Percentiles rank a stretch among this genome's conserved stretches.
phyloP scores from a whole-genome alignment of 768 basidiomycete species.

The Gymnopilus junonius region DNA sequence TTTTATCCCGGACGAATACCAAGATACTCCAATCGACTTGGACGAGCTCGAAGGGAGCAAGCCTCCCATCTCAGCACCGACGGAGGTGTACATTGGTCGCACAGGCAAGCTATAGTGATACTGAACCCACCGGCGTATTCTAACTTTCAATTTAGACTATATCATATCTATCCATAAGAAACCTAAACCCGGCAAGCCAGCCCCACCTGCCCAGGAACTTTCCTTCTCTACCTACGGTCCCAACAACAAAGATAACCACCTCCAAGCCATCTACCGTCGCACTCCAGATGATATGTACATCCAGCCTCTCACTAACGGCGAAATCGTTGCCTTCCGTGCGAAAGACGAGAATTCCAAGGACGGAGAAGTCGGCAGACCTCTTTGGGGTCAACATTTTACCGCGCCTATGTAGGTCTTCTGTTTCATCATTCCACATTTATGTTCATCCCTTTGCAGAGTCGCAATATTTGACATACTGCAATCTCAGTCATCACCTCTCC shows the following conservation, averaged over 20 bases:
- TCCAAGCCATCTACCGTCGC: constrained; percentile 74
- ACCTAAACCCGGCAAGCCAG: constrained; percentile 34
- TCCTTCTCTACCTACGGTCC: constrained; percentile 93
- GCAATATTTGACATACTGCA: constrained; percentile 81
- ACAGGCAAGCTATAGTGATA: constrained; percentile 41
- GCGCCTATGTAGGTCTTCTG: constrained; percentile 64
- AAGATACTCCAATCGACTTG: constrained; percentile 50
- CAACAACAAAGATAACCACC: constrained; percentile 79
- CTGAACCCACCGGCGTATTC: neutral
- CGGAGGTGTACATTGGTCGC: constrained; percentile 54
- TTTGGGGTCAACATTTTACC: constrained; percentile 66
- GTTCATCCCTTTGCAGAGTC: constrained; percentile 52
- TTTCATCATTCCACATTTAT: neutral
- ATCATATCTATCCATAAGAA: constrained; percentile 82
- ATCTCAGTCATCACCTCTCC: constrained; percentile 25
- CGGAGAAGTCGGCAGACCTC: constrained; percentile 29
- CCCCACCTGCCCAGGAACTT: constrained; percentile 72
- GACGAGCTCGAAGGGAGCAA: constrained; percentile 49
- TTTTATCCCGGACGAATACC: constrained; percentile 62
- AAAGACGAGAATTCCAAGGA: constrained; percentile 31
- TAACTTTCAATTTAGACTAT: constrained; percentile 64
- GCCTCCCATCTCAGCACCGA: constrained; percentile 38
- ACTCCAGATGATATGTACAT: constrained; percentile 83
- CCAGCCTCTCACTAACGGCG: constrained; percentile 79
- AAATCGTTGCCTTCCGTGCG: constrained; percentile 70